phyloP scores from a whole-genome alignment of 2,329 filamentous ascomycete genomes.

The Myriosclerotinia curreyana region DNA sequence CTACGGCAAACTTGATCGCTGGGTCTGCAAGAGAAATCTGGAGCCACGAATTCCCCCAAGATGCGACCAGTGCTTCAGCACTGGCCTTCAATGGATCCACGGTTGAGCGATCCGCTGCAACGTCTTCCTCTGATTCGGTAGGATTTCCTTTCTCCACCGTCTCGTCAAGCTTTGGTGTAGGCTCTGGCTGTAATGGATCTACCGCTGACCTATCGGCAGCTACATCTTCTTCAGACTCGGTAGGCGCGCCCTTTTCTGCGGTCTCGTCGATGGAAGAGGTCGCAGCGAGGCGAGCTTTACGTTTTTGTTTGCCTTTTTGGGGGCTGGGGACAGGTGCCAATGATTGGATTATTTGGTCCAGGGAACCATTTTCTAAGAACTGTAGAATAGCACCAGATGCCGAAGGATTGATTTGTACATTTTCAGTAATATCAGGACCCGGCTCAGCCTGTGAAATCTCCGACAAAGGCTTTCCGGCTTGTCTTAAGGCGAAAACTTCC shows the following conservation, averaged over 20 bases:
- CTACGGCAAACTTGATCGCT: constrained; percentile 69
- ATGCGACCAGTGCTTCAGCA: constrained; percentile 39
- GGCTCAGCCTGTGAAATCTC: constrained; percentile 27
- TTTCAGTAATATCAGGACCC: constrained; percentile 28
- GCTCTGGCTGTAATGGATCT: constrained; percentile 30
- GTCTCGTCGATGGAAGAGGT: constrained; percentile 27
- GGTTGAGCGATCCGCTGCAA: constrained; percentile 34
- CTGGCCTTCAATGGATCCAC: constrained; percentile 27
- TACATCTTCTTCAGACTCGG: constrained; percentile 35
- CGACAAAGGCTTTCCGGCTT: constrained; percentile 41
- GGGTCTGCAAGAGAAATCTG: constrained; percentile 54
- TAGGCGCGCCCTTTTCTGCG: constrained; percentile 28
- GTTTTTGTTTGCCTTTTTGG: constrained; percentile 19
- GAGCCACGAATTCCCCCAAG: constrained; percentile 58
- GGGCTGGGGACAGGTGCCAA: constrained; percentile 7
- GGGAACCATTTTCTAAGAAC: constrained; percentile 26
- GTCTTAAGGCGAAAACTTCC: constrained; percentile 51
- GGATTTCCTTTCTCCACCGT: constrained; percentile 27
- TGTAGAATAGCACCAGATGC: constrained; percentile 28
- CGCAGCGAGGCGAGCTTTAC: constrained; percentile 10
- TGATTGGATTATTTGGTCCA: constrained; percentile 28
- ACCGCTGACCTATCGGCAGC: constrained; percentile 32
- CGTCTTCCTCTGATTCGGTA: constrained; percentile 35
- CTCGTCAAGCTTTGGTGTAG: constrained; percentile 25
- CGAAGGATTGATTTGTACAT: constrained; percentile 34